Base-by-base conservation (phyloP, 495 filamentous ascomycete species). In the Filosporella fistucella region DNA sequence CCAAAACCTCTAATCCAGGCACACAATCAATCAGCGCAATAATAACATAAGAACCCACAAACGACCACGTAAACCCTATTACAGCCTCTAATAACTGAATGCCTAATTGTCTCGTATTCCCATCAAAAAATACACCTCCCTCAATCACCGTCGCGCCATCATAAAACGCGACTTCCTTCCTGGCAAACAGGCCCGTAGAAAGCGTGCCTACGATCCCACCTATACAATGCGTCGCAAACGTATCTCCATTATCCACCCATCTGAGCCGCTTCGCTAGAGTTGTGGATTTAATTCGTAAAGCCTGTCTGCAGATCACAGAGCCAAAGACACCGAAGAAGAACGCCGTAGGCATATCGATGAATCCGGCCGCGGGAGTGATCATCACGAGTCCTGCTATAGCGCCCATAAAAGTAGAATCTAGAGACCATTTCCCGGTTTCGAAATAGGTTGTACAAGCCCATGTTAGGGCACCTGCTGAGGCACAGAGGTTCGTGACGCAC, bases 161-260 rank as follows among this genome's bases (percentile, higher is more conserved):
- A 51, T 54, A 58, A 5, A 44, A 48, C 17, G 52, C 56, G 9
- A 55, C 45, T 21, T 55, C 40, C 33, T 76, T 85, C 76, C 89
- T 85, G 29, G 91, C 91, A 57, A 97, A 97, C 60, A 97, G 79
- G n/a, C 79, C 91, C 4, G 91, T 96, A 43, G 84, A 69, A 30
- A 95, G 75, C 59, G 95, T 95, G 40, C 91, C 91, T 37, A 95
- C 82, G 2, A 95, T 66, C 22, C 91, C 91, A 42, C 89, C 91
- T 44, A 97, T 73, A 18, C 69, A 85, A 63, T 97, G 91, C 18
- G 91, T 89, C 32, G 91, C 90, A 52, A 95, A 95, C 65, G 95
- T 95, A 66, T 95, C 90, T 12, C 88, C 87, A 63, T 96, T 91
- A 59, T 97, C 91, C 50, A 93, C 82, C 35, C 77, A 74, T 28